These are phyloP conservation scores for Colletotrichum tofieldiae DNA, from an alignment of 2,329 filamentous ascomycete species.

Conservation along the genomic window DNA sequence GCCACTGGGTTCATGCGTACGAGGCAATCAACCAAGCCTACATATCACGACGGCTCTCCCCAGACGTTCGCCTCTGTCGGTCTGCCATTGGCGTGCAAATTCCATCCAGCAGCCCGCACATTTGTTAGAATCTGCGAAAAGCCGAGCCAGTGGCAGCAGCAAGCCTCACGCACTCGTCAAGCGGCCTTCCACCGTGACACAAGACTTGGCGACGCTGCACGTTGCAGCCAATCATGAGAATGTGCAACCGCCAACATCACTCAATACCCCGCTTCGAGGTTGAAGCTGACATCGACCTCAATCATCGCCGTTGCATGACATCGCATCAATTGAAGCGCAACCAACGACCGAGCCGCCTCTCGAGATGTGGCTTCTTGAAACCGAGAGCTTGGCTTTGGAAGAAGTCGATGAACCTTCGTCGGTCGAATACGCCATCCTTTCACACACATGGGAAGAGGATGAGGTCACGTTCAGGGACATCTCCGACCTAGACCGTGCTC, in stretches of 20 bases:
- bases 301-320: background rate
- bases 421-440: conserved; percentile 46
- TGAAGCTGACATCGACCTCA: background rate
- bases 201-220: background rate
- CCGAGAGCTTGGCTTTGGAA: background rate
- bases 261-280: background rate
- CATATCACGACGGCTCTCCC: background rate
- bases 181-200: background rate
- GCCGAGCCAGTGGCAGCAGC: background rate
- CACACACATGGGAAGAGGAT: conserved; percentile 47
- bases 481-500: background rate
- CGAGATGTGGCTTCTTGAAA: conserved; percentile 1
- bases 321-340: no score
- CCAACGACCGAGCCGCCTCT: background rate
- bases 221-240: background rate
- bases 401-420: background rate
- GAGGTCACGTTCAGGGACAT: conserved; percentile 46
- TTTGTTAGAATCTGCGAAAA: background rate
- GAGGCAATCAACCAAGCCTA: background rate
- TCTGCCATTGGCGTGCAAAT: no score
- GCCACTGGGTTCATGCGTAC: background rate
- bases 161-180: background rate
- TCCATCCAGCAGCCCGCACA: background rate
- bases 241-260: background rate
- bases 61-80: background rate